Percentiles rank a stretch among this genome's conserved stretches.
phyloP scores from a whole-genome alignment of 2,329 filamentous ascomycete species.

The Xylariaceae sp. region DNA sequence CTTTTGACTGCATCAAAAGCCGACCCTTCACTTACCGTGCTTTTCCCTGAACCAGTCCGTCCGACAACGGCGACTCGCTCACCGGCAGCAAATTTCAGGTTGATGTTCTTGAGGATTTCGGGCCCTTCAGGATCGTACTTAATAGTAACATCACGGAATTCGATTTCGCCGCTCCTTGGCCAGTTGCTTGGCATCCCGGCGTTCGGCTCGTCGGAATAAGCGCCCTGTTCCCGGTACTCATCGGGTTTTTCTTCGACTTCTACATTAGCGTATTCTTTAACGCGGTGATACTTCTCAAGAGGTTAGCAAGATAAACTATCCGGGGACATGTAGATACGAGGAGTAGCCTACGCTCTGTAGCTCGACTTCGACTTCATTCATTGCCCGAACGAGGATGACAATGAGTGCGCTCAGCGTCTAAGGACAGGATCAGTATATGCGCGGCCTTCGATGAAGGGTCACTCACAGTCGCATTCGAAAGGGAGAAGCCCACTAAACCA shows the following conservation, averaged over 20 bases:
- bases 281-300: constrained; percentile 42
- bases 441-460: background rate
- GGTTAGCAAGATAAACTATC: background rate
- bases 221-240: constrained; percentile 38
- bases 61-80: constrained; percentile 77
- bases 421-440: constrained; percentile 9
- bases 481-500: constrained; percentile 53
- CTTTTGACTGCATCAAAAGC: background rate
- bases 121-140: constrained; percentile 44
- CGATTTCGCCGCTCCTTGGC: constrained; percentile 46
- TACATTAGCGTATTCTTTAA: constrained; percentile 46
- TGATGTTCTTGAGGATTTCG: constrained; percentile 49
- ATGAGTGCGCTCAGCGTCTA: constrained; percentile 48
- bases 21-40: constrained; percentile 57
- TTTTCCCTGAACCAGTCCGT: constrained; percentile 78
- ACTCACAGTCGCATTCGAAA: constrained; percentile 50
- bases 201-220: constrained; percentile 39
- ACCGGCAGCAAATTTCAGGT: constrained; percentile 55
- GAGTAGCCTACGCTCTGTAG: constrained; percentile 48
- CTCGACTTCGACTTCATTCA: constrained; percentile 56
- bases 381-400: constrained; percentile 47
- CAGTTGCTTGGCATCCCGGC: constrained; percentile 41
- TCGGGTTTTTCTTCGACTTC: constrained; percentile 44
- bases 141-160: constrained; percentile 49
- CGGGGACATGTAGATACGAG: background rate